Conservation (phyloP, 1,284 basidiomycete species). For the Entoloma clypeatum region DNA sequence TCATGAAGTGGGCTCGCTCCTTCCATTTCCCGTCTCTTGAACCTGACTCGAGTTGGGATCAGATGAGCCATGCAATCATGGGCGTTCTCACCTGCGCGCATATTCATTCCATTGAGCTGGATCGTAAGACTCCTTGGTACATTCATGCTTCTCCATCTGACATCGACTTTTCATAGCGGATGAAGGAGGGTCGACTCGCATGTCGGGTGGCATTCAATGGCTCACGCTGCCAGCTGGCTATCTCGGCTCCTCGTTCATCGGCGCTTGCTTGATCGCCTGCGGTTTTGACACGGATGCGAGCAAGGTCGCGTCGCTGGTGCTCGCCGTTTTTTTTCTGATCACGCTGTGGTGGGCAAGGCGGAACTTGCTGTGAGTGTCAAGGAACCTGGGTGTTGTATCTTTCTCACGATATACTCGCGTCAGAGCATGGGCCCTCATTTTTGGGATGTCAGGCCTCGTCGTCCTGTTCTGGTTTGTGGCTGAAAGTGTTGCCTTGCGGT, state of each 20-base stretch:
- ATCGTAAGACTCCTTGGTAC: constrained; percentile 49
- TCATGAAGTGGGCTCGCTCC: constrained; percentile 63
- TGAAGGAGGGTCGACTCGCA: constrained; percentile 89
- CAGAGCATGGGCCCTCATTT: constrained; percentile 71
- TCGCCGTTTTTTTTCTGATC: constrained; percentile 86
- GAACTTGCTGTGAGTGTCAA: constrained; percentile 65
- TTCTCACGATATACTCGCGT: neutral
- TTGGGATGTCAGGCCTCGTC: constrained; percentile 73
- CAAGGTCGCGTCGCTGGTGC: constrained; percentile 82
- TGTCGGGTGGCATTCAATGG: constrained; percentile 89
- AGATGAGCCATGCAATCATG: constrained; percentile 83
- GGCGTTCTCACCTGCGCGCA: constrained; percentile 87
- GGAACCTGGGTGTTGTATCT: neutral
- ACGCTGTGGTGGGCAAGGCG: constrained; percentile 89
- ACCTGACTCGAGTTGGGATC: constrained; percentile 7
- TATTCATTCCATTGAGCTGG: constrained; percentile 85
- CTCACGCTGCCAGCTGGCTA: constrained; percentile 90
- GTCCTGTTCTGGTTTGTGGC: constrained; percentile 84
- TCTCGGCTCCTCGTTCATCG: constrained; percentile 88
- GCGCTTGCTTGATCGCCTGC: constrained; percentile 85
- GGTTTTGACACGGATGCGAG: constrained; percentile 93
- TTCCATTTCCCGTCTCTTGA: constrained; percentile 6
- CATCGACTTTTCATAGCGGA: constrained; percentile 54
- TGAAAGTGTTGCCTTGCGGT: constrained; percentile 67
- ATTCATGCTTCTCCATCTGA: constrained; percentile 11